Evolutionary conservation across 73 alveolate species (phyloP).

Genomic region (Uronychia binucleata): DNA sequence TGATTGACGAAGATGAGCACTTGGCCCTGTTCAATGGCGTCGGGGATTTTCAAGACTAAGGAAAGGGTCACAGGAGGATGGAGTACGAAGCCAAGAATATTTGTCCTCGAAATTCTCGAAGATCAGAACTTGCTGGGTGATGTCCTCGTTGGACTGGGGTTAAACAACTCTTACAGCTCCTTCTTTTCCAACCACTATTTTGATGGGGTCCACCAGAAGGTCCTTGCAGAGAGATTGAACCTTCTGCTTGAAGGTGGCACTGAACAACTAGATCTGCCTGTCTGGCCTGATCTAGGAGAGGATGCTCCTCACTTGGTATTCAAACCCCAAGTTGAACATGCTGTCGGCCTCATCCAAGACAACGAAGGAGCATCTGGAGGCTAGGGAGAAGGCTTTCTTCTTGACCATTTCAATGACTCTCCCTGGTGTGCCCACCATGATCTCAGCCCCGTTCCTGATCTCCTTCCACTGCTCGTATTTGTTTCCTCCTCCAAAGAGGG

Average conservation of each 20-base stretch:
- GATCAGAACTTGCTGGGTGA: constrained; percentile 71
- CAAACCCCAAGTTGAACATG: constrained; percentile 95
- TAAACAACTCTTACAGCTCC: constrained; percentile 26
- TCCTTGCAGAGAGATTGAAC: constrained; percentile 59
- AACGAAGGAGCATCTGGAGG: constrained; percentile 74
- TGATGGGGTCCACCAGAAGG: constrained; percentile 65
- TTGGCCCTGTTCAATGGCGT: constrained; percentile 49
- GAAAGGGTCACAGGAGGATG: background rate
- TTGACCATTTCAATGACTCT: constrained; percentile 90
- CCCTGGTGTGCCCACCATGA: constrained; percentile 93
- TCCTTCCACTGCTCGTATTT: constrained; percentile 78
- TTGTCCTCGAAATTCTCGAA: constrained; percentile 69
- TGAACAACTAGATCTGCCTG: constrained; percentile 80
- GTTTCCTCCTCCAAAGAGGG: constrained; percentile 90
- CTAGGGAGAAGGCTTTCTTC: constrained; percentile 73
- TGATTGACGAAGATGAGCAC: constrained; percentile 84
- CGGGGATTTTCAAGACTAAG: constrained; percentile 68
- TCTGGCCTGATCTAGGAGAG: constrained; percentile 61
- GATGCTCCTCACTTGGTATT: constrained; percentile 81
- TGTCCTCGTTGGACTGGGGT: constrained; percentile 56
- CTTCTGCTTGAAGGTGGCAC: constrained; percentile 81
- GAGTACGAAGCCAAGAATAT: constrained; percentile 70
- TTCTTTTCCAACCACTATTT: constrained; percentile 72
- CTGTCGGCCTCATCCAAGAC: constrained; percentile 96
- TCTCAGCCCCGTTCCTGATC: constrained; percentile 81